phyloP scores from a whole-genome alignment of 768 basidiomycete genomes.

The Pulveroboletus sp. region DNA sequence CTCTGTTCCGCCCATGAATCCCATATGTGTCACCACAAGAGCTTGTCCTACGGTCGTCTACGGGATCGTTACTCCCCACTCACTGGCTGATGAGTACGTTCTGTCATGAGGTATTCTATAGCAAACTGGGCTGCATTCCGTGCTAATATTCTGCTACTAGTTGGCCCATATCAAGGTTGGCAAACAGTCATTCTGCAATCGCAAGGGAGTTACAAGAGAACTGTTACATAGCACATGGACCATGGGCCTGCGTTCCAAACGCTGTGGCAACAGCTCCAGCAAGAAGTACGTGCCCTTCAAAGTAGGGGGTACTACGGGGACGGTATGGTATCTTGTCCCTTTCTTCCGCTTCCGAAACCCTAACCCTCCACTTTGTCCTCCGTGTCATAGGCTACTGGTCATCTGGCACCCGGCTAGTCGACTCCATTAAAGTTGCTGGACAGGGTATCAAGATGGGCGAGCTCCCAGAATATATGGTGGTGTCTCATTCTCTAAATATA shows the following conservation, averaged over 20 bases:
- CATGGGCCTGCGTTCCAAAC: constrained; percentile 74
- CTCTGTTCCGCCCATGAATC: neutral
- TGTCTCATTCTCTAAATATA: neutral
- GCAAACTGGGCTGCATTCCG: constrained; percentile 10
- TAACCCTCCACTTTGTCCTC: constrained; percentile 4
- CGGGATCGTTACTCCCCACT: constrained; percentile 57
- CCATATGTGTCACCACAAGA: constrained; percentile 39
- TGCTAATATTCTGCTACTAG: constrained; percentile 34
- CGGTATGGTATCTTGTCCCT: constrained; percentile 38
- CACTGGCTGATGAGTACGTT: constrained; percentile 72
- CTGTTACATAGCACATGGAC: constrained; percentile 60
- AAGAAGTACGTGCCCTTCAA: constrained; percentile 68
- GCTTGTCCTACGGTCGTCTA: constrained; percentile 61
- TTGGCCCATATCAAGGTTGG: constrained; percentile 77
- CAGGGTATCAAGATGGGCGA: constrained; percentile 51
- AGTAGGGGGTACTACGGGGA: constrained; percentile 78
- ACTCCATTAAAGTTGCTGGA: constrained; percentile 52
- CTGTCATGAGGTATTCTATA: constrained; percentile 67
- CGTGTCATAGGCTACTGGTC: constrained; percentile 71
- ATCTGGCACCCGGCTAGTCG: constrained; percentile 62
- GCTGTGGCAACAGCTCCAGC: constrained; percentile 61
- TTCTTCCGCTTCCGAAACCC: neutral
- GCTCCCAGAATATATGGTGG: constrained; percentile 75
- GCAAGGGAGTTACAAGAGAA: neutral
- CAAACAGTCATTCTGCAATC: neutral